Conservation (phyloP, 208 protist species). For the Crithidia bombi region DNA sequence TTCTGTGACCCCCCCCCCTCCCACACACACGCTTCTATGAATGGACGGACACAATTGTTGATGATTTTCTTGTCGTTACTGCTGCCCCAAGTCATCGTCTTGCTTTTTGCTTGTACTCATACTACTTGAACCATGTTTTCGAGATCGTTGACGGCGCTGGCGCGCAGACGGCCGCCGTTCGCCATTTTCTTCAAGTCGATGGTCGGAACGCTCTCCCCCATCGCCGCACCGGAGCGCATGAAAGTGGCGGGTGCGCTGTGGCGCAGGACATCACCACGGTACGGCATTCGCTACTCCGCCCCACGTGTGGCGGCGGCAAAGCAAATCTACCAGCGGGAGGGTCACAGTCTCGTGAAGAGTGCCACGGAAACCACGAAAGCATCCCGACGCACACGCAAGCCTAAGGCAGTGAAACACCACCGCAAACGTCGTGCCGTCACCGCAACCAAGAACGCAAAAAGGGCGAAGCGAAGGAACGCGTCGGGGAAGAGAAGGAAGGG, state of each 20-base stretch:
- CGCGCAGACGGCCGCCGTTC: constrained; percentile 30
- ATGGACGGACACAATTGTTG: background rate
- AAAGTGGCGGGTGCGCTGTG: constrained; percentile 24
- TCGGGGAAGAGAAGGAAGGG: background rate
- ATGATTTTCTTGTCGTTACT: background rate
- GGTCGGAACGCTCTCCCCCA: background rate
- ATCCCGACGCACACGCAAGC: background rate
- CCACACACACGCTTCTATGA: too few relatives aligned
- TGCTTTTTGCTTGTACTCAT: background rate
- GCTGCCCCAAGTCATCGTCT: background rate
- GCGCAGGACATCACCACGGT: constrained; percentile 23
- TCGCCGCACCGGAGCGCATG: constrained; percentile 11
- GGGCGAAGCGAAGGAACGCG: background rate
- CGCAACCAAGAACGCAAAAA: constrained; percentile 3
- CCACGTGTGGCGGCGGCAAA: constrained; percentile 24
- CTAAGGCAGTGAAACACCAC: background rate
- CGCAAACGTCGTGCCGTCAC: background rate
- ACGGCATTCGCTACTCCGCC: constrained; percentile 24
- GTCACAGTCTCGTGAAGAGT: background rate
- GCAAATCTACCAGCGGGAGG: constrained; percentile 20
- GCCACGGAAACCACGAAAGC: background rate
- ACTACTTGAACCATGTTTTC: constrained; percentile 34
- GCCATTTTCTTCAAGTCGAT: constrained; percentile 35
- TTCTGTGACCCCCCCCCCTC: too few relatives aligned
- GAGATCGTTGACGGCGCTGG: constrained; percentile 25